Conservation (phyloP, 495 filamentous ascomycete genomes). For the Aspergillus hancockii region DNA sequence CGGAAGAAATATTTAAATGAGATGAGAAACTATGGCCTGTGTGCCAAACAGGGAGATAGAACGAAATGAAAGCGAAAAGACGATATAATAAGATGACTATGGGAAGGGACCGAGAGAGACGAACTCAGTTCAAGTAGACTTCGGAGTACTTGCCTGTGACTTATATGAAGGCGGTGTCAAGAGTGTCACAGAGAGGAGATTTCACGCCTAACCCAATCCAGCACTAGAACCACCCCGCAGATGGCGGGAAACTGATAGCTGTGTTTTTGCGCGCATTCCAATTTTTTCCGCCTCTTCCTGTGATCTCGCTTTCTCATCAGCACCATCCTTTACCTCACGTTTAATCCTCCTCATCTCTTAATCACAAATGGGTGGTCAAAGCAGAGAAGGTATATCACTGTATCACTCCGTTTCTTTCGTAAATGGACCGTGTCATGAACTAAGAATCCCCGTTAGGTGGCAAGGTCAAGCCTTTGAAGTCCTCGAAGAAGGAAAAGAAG, state of each 20-base stretch:
- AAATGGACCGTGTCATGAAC: background rate
- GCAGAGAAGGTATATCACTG: slow-evolving; percentile 60
- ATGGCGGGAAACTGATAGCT: slow-evolving; percentile 15
- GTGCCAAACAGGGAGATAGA: background rate
- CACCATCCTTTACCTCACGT: slow-evolving; percentile 9
- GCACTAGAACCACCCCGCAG: slow-evolving; percentile 20
- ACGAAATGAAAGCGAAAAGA: background rate
- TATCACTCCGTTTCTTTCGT: background rate
- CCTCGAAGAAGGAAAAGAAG: slow-evolving; percentile 74
- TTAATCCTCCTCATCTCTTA: slow-evolving; percentile 7
- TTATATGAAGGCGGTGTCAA: slow-evolving; percentile 16
- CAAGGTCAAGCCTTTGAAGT: slow-evolving; percentile 84
- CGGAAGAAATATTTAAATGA: background rate
- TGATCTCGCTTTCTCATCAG: slow-evolving; percentile 18
- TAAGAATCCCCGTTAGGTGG: slow-evolving; percentile 59
- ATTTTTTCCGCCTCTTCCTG: slow-evolving; percentile 24
- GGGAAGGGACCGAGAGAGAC: background rate
- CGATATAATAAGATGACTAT: background rate
- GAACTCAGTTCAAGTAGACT: background rate
- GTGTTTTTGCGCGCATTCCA: slow-evolving; percentile 15
- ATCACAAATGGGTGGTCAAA: slow-evolving; percentile 63
- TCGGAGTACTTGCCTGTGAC: background rate
- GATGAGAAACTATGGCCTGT: background rate
- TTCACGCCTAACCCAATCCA: slow-evolving; percentile 20
- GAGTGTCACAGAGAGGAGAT: slow-evolving; percentile 15